Base-by-base conservation (phyloP, 2,329 filamentous ascomycete genomes). In the Xylariaceae sp. region DNA sequence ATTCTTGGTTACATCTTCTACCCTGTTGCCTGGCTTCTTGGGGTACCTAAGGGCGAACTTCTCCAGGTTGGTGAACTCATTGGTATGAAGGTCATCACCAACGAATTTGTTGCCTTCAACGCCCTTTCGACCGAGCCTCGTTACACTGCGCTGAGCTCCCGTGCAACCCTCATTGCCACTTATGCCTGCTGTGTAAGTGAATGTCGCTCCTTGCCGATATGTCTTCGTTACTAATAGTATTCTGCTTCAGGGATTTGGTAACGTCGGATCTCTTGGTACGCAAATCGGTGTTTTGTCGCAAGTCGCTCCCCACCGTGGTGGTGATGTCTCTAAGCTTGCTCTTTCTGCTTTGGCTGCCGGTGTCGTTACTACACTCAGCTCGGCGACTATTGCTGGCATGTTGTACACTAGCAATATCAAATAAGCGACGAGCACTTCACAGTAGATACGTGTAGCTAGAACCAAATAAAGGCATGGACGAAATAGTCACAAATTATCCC, bases 201-300 rank as follows among this genome's bases (percentile, higher is more conserved):
- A 46, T 35, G 31, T 35, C 5, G 39, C 15, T 4, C 12, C 15
- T n/a, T 5, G 17, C 19, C 39, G 18, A 7, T 42, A 33, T 32
- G 11, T 22, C 3, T 33, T 12, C 33, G n/a, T 42, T 49, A 33
- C 45, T 59, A 55, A 59, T 45, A 42, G 40, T 50, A 59, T 41
- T 49, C 6, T 39, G 22, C 38, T 38, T 42, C 42, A 73, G 70
- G 82, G 82, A 22, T 90, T 90, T 66, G 90, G 89, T 55, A 95
- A 95, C 73, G 86, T 95, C 59, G 87, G 87, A 47, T 92, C 89
- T 30, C 79, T 95, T 42, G 90, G 90, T 66, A 92, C 90, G 48
- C 90, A 95, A 71, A 94, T 95, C 53, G 90, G 90, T 74, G 89
- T 95, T 51, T 77, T 95, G 45, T 82, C 86, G 4, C 89, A 95